Evolutionary conservation across 176 grass and related monocot species (phyloP).

Genomic region (Musa itinerans): DNA sequence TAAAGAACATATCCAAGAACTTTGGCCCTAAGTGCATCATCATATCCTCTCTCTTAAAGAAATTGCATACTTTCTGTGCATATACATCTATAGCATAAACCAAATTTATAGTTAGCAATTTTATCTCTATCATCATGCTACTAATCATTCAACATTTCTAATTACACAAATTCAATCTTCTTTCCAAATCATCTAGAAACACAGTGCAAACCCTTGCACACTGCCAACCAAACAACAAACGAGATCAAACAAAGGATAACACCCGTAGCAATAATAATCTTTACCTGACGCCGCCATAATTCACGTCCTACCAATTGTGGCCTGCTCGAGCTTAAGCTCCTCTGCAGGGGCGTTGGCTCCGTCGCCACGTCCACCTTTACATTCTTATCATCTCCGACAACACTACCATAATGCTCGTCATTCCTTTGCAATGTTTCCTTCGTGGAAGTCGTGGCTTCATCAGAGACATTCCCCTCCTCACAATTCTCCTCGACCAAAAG

Average conservation of each 20-base stretch:
- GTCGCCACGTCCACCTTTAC: not conserved
- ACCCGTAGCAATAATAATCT: slow-evolving; percentile 39
- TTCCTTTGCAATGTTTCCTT: not conserved
- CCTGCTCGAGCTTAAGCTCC: not conserved
- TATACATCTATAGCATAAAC: no score
- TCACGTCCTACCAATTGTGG: slow-evolving; percentile 2
- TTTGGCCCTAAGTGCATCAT: no score
- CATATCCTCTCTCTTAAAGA: no score
- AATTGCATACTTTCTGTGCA: no score
- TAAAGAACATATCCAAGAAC: no score
- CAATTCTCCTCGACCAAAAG: not conserved
- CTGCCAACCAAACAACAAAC: slow-evolving; percentile 51
- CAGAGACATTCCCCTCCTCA: not conserved
- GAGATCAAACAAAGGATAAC: slow-evolving; percentile 54
- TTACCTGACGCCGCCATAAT: slow-evolving; percentile 36
- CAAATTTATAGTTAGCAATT: no score
- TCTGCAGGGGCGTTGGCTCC: not conserved
- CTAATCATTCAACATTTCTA: not conserved
- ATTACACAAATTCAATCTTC: not conserved
- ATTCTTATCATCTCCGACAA: not conserved
- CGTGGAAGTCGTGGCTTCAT: not conserved
- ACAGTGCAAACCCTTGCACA: slow-evolving; percentile 62
- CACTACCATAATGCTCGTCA: not conserved
- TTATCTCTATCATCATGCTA: not conserved
- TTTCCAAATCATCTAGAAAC: slow-evolving; percentile 8